Conservation (phyloP, 352 stramenopile species). For the Globisporangium sylvaticum region DNA sequence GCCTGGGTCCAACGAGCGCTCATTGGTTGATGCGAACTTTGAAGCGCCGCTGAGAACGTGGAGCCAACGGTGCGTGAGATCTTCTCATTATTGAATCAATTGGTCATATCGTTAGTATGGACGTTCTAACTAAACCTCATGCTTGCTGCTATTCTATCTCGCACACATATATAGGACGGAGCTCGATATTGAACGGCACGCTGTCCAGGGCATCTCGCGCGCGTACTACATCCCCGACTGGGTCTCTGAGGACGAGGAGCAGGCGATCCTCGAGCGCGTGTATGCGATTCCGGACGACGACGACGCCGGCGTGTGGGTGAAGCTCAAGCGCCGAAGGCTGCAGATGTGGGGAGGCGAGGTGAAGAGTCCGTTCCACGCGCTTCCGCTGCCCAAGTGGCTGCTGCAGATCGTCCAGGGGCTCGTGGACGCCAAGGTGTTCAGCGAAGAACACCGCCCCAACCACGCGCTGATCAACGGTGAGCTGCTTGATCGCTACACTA, state of each 20-base stretch:
- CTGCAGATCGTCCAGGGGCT: constrained; percentile 44
- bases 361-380: constrained; percentile 37
- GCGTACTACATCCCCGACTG: constrained; percentile 67
- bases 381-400: constrained; percentile 50
- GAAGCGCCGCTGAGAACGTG: constrained; percentile 21
- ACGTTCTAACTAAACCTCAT: background rate
- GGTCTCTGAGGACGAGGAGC: constrained; percentile 54
- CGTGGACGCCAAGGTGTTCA: constrained; percentile 49
- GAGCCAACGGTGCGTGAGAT: constrained; percentile 20
- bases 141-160: background rate
- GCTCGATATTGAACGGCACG: constrained; percentile 33
- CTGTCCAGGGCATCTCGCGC: constrained; percentile 29
- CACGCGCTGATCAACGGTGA: constrained; percentile 72
- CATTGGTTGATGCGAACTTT: background rate
- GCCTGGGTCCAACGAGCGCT: background rate
- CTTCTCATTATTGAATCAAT: background rate
- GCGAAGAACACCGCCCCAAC: constrained; percentile 43
- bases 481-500: background rate
- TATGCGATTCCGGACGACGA: constrained; percentile 35
- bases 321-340: constrained; percentile 57
- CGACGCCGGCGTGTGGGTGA: constrained; percentile 43
- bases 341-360: constrained; percentile 74
- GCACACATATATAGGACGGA: constrained; percentile 11
- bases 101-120: background rate
- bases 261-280: constrained; percentile 50